Evolutionary conservation across 2,329 filamentous ascomycete genomes (phyloP), one percentile per base, ranked within the genome.

Genomic region (Rutstroemia sp.): DNA sequence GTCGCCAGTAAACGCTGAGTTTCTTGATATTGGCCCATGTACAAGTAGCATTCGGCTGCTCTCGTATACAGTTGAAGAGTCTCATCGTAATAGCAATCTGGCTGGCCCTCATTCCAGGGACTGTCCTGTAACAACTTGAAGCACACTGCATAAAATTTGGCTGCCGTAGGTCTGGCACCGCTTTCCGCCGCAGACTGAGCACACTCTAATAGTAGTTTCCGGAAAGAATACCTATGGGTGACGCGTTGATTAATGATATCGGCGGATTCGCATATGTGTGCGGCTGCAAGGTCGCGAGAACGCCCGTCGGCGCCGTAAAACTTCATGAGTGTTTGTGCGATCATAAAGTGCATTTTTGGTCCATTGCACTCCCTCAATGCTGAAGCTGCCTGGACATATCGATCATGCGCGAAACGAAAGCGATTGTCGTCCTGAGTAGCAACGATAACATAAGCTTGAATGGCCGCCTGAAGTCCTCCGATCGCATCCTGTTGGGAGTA

Each of bases 351-450:
- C 92, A 96, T 96, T 64, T 88, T 87, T 19, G 80, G 76, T 21
- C 80, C 74, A 55, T 87, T 83, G 66, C 82, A 84, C 67, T 92
- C 85, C 60, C 81, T 82, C 52, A 96, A 74, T 5, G 81, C 79
- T 14, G 81, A 77, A 5, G 90, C 85, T 16, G 89, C 90, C 67
- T 88, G 84, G 51, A 91, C 79, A 66, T 95, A 95, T 52, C 92
- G 83, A 70, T 96, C 92, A 70, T 96, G 92, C 37, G 86, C 85
- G 69, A 96, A 96, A 37, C 85, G 83, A 70, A 96, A 96, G 42
- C 85, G 81, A 70, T 96, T 90, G 66, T 96, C 92, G 1, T 85
- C 85, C 60, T 94, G 89, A 19, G 87, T 89, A 0, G 89, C 81
- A 55, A 92, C 82, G 42, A 97, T 78, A 52, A 96, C 83, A 66